Evolutionary conservation across 139 green algal genomes (phyloP), one percentile per base, ranked within the genome.

Genomic region (Edaphochlamys debaryana): DNA sequence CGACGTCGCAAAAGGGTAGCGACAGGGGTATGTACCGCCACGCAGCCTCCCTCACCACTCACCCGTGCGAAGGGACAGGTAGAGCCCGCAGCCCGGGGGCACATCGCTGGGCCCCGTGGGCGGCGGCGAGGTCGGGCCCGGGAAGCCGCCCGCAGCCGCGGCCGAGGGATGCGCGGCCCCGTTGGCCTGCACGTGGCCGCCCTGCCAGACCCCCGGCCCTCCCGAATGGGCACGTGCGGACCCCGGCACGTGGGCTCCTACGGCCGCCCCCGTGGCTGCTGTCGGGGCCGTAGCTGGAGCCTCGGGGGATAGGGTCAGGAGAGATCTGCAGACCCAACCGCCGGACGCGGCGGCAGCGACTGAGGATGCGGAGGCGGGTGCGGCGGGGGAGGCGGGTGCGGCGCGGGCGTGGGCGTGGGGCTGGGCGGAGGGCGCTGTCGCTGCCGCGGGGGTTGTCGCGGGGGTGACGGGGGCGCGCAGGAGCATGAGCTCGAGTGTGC

Each of bases 401-500:
- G 32, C 9, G 32, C 27, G 32, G 63, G 4, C 32, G 32, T 41
- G 63, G 63, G 27, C 15, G 19, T 41, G 63, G 63, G 54, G 11
- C 23, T 15, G 22, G 17, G 54, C 22, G 11, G 22, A 4, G 54
- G 22, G 54, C 54, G 4, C 54, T 63, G 54, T 22, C 30, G 54
- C 54, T 63, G 54, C 23, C 30, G 54, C 54, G 27, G 54, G 13
- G 20, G 52, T n/a, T n/a, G n/a, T n/a, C n/a, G 52, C 15, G 52
- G 52, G 4, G 52, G 13, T 30, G 52, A 29, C 52, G 17, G 56
- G 20, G 56, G 56, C 2, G 17, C 62, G 76, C 40, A 82, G 56
- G 23, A 82, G 63, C n/a, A 82, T 22, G 34, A 82, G 63, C 76
- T 82, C 76, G 11, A 82, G 15, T 3, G 70, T 30, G 0, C 76